phyloP scores from a whole-genome alignment of 768 basidiomycete genomes.

The Tylopilus vinaceipallidus region DNA sequence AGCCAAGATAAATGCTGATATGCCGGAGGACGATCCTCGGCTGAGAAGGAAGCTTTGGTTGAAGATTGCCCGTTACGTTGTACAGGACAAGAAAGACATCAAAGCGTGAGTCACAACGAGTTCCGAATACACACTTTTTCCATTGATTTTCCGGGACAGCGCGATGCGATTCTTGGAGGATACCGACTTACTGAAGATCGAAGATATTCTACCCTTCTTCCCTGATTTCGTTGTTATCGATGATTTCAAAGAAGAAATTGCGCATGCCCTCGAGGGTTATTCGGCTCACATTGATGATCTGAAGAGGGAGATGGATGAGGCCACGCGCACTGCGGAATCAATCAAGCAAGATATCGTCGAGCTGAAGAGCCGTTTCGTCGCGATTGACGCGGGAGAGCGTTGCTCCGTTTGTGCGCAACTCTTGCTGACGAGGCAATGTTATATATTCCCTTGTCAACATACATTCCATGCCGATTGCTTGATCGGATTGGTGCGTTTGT shows the following conservation, averaged over 20 bases:
- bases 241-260: conserved; percentile 99
- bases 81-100: conserved; percentile 97
- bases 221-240: conserved; percentile 99
- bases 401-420: conserved; percentile 79
- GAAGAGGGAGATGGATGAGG: conserved; percentile 95
- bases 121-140: neutral
- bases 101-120: conserved; percentile 70
- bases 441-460: conserved; percentile 98
- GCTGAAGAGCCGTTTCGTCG: conserved; percentile 86
- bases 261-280: conserved; percentile 91
- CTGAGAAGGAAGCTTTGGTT: conserved; percentile 94
- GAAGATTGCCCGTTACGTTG: conserved; percentile 97
- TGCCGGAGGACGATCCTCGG: conserved; percentile 85
- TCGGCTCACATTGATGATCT: conserved; percentile 86
- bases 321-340: conserved; percentile 85
- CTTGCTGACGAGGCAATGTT: conserved; percentile 88
- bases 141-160: conserved; percentile 42
- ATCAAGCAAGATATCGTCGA: conserved; percentile 90
- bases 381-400: conserved; percentile 82
- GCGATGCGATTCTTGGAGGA: conserved; percentile 97
- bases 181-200: conserved; percentile 93
- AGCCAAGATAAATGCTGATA: conserved; percentile 93
- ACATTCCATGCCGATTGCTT: conserved; percentile 97
- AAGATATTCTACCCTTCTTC: conserved; percentile 99
- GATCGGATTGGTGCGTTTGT: conserved; percentile 76